phyloP scores from a whole-genome alignment of 2,329 filamentous ascomycete genomes.

The Botrytis aclada region DNA sequence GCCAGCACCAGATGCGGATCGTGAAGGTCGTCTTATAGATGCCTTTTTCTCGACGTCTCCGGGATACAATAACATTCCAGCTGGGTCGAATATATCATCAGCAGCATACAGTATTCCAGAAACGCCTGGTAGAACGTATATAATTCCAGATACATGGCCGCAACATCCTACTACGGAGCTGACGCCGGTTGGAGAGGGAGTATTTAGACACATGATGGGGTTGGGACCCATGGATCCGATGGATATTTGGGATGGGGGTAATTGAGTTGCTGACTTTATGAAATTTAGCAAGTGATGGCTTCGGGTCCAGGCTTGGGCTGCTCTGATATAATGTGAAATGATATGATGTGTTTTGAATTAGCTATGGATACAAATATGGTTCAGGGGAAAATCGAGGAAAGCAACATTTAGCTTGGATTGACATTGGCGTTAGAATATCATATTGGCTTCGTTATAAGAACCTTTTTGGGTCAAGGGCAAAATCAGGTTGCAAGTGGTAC shows the following conservation, averaged over 20 bases:
- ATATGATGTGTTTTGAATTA: neutral
- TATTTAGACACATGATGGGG: conserved; percentile 56
- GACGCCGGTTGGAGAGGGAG: conserved; percentile 55
- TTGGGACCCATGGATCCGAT: conserved; percentile 55
- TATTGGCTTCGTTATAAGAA: neutral
- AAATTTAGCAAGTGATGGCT: neutral
- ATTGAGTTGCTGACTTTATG: conserved; percentile 6
- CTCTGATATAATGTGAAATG: neutral
- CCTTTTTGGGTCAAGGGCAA: neutral
- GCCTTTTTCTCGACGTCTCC: conserved; percentile 27
- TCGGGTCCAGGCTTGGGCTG: neutral
- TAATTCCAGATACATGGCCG: conserved; percentile 27
- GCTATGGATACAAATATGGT: neutral
- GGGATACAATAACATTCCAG: conserved; percentile 27
- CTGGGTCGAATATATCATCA: conserved; percentile 28
- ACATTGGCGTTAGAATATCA: neutral
- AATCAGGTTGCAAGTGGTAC: neutral
- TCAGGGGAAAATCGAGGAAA: neutral
- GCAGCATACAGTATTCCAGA: conserved; percentile 43
- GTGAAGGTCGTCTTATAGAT: conserved; percentile 36
- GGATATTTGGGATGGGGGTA: conserved; percentile 34
- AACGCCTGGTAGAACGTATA: conserved; percentile 16
- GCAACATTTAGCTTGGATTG: neutral
- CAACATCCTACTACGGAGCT: conserved; percentile 44
- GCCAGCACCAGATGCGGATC: conserved; percentile 40